These are phyloP conservation scores for Flaveria robusta DNA, from an alignment of 129 eudicot genomes.

Conservation along the genomic window DNA sequence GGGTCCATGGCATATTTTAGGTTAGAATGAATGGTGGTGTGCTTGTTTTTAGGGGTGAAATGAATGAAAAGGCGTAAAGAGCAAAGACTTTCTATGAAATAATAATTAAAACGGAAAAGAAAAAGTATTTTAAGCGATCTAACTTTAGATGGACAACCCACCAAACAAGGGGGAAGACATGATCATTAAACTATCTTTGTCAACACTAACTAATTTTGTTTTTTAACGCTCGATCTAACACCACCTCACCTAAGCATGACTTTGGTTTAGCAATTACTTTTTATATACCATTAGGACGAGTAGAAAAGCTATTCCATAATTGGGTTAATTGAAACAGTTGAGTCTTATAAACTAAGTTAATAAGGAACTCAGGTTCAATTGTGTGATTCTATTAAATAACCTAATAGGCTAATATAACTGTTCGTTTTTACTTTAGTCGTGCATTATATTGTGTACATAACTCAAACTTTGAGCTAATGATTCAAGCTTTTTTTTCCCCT, in stretches of 20 bases:
- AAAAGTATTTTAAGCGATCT: constrained; percentile 13
- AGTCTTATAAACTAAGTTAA: too few relatives aligned
- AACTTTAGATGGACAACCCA: constrained; percentile 38
- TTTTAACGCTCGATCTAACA: constrained; percentile 31
- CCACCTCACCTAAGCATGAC: constrained; percentile 41
- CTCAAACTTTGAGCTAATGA: too few relatives aligned
- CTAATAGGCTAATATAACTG: too few relatives aligned
- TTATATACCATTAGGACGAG: not conserved
- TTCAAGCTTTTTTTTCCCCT: too few relatives aligned
- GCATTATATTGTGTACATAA: too few relatives aligned
- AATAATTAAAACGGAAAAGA: constrained; percentile 1
- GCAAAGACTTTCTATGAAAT: not conserved
- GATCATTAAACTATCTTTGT: constrained; percentile 38
- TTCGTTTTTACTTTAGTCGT: too few relatives aligned
- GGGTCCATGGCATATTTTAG: constrained; percentile 21
- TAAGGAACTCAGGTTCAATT: too few relatives aligned
- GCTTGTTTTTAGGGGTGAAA: constrained; percentile 27
- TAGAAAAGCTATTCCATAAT: not conserved
- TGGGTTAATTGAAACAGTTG: too few relatives aligned
- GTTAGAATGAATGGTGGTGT: constrained; percentile 25
- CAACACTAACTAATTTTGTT: constrained; percentile 39
- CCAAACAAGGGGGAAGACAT: constrained; percentile 43
- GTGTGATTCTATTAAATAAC: too few relatives aligned
- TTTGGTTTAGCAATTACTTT: not conserved
- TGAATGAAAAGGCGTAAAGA: constrained; percentile 1